Evolutionary conservation across 495 filamentous ascomycete genomes (phyloP), one percentile per base, ranked within the genome.

Genomic region (Penicillium turbatum): DNA sequence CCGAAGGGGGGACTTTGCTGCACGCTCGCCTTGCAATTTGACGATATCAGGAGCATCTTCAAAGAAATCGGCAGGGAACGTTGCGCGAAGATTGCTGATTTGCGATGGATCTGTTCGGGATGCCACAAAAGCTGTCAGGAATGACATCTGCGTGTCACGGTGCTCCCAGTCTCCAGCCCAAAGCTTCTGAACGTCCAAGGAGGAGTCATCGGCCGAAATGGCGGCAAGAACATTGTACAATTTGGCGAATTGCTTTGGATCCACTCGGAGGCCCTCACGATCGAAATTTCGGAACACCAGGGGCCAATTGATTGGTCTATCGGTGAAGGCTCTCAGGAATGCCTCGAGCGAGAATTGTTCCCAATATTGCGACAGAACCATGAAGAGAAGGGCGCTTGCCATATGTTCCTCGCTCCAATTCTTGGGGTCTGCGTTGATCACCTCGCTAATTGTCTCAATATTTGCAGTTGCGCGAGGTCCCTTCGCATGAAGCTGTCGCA

Each of bases 111-210:
- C 91, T 10, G 95, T 75, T 45, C 90, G 81, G 9, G 89, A 84
- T 3, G 84, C 79, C 42, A 88, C 74, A 63, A 88, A 97, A 7
- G 90, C 89, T 52, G 84, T 85, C 35, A 97, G 75, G 63, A 99
- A 95, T 12, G 89, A 93, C 47, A 97, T 79, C 53, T 97, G 95
- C 0, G 95, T 88, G 40, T 90, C 82, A 16, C 84, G 80, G 48
- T 95, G 79, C 42, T 88, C 81, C 93, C 95, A 97, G 40, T 84
- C 78, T 31, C 91, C 92, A 53, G 91, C 90, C 93, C 92, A 97
- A 21, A 99, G 78, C 34, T 77, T 81, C 67, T 95, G 87, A 40
- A 96, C 82, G 68, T 95, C 85, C 63, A 87, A 78, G 48, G 64
- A 78, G 26, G 71, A 60, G 36, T 85, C 79, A 21, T 86, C 82